Evolutionary conservation across 441 rosid species (phyloP).

Genomic region (Omphalea diandra): DNA sequence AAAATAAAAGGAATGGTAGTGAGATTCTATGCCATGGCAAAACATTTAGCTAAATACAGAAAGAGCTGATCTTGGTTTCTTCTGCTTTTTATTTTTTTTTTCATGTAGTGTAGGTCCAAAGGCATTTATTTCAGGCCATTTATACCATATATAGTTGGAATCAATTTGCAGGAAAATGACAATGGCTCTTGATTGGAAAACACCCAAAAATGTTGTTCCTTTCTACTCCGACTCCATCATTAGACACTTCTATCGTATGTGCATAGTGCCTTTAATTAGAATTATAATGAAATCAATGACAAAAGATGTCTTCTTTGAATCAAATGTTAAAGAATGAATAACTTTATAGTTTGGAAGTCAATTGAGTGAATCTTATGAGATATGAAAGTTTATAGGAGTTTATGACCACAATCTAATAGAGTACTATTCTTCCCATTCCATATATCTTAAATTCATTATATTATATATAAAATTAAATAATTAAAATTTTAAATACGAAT

Average conservation of each 20-base stretch:
- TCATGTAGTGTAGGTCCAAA: background rate
- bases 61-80: background rate
- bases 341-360: background rate
- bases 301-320: background rate
- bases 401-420: background rate
- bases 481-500: too few relatives aligned
- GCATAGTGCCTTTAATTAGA: background rate
- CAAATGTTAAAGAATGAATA: background rate
- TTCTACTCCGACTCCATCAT: background rate
- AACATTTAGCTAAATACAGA: background rate
- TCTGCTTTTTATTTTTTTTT: background rate
- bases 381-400: background rate
- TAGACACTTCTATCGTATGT: background rate
- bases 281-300: background rate
- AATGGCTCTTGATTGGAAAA: background rate
- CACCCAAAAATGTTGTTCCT: too few relatives aligned
- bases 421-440: too few relatives aligned
- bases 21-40: background rate
- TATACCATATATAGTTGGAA: background rate
- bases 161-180: background rate
- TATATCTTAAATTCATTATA: too few relatives aligned
- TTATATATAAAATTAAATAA: too few relatives aligned
- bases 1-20: background rate
- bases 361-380: constrained; percentile 4
- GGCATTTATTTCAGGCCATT: background rate